A percentile compares a stretch with the other conserved stretches of the same genome.
Evolutionary conservation across 139 green algal genomes (phyloP).

Genomic region (Haematococcus lacustris): DNA sequence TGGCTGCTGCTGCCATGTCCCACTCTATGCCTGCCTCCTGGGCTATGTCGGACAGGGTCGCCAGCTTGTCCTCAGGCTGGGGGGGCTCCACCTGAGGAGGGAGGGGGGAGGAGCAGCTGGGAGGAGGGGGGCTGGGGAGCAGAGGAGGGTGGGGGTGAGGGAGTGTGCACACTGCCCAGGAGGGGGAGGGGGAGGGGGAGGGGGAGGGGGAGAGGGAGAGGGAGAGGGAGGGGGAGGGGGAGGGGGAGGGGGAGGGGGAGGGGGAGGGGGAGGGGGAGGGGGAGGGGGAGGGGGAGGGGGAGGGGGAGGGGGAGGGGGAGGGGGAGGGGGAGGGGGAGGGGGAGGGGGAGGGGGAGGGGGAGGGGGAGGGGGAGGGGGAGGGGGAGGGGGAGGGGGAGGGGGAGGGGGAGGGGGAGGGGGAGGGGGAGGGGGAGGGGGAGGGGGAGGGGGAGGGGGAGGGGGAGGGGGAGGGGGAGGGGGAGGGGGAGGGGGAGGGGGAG

Average conservation of each 20-base stretch:
- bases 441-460: neutral
- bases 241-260: neutral
- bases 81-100: conserved; percentile 18
- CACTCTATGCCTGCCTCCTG: conserved; percentile 24
- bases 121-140: neutral
- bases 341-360: neutral
- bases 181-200: neutral
- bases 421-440: neutral
- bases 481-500: too few species aligned
- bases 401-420: too few species aligned
- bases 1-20: conserved; percentile 17
- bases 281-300: neutral
- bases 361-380: neutral
- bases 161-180: neutral
- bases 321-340: too few species aligned
- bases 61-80: conserved; percentile 30
- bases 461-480: neutral
- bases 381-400: too few species aligned
- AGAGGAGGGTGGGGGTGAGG: neutral
- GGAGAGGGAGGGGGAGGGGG: too few species aligned
- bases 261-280: neutral
- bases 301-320: neutral
- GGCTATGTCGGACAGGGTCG: conserved; percentile 22
- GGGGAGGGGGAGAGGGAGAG: neutral
- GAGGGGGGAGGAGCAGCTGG: too few species aligned